Conservation (phyloP, 768 basidiomycete genomes). For the Trametes sanguinea region DNA sequence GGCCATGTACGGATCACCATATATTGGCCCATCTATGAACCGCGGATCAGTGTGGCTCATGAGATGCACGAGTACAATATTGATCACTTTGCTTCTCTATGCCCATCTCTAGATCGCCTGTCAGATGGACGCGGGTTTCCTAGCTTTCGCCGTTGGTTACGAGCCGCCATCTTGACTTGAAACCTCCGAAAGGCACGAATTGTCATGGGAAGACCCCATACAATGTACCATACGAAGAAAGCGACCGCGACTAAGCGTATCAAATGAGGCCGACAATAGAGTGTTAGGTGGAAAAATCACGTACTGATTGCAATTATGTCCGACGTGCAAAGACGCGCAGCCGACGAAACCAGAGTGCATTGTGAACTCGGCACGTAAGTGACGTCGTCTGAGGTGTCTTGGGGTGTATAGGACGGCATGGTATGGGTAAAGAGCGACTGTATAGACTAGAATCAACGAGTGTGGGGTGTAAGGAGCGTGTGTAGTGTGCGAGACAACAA, state of each 20-base stretch:
- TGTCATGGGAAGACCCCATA: conserved; percentile 29
- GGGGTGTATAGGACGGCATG: background rate
- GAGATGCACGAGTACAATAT: background rate
- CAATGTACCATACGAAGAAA: conserved; percentile 23
- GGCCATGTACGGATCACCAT: background rate
- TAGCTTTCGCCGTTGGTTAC: background rate
- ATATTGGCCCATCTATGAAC: background rate
- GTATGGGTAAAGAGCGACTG: conserved; percentile 2
- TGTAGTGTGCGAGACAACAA: background rate
- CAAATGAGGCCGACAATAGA: conserved; percentile 2
- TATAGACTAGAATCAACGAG: conserved; percentile 2
- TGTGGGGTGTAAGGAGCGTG: background rate
- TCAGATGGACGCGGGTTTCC: background rate
- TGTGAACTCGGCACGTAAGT: background rate
- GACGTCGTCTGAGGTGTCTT: background rate
- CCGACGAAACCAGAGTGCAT: conserved; percentile 5
- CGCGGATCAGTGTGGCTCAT: background rate
- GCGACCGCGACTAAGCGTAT: conserved; percentile 21
- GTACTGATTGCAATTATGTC: conserved; percentile 28
- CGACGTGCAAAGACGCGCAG: conserved; percentile 7
- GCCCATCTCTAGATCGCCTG: conserved; percentile 8
- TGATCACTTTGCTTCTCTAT: background rate
- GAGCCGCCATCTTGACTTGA: background rate
- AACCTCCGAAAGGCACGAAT: conserved; percentile 18
- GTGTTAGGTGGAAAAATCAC: background rate